A percentile compares a stretch with the other conserved stretches of the same genome.
Evolutionary conservation across 176 grass and related monocot species (phyloP).

Genomic region (Chloris gayana): DNA sequence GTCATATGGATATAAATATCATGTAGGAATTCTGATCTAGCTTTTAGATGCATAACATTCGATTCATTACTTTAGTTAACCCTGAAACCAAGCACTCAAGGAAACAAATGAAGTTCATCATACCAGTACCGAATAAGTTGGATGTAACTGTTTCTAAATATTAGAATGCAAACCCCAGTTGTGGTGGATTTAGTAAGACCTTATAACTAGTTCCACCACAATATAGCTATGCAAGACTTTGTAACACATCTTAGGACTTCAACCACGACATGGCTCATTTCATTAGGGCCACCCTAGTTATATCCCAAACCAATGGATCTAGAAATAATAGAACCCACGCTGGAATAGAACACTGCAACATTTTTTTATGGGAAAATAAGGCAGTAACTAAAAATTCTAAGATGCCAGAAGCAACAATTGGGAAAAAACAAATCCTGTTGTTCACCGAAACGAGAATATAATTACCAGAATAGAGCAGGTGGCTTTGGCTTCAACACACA

Average conservation of each 20-base stretch:
- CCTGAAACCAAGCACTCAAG: background rate
- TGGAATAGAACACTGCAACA: background rate
- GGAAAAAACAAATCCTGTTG: background rate
- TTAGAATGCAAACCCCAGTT: background rate
- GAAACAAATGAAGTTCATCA: background rate
- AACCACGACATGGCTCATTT: background rate
- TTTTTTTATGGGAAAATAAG: background rate
- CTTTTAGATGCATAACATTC: background rate
- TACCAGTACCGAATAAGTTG: background rate
- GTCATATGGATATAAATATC: background rate
- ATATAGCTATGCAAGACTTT: background rate
- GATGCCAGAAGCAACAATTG: background rate
- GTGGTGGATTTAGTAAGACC: background rate
- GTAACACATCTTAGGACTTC: background rate
- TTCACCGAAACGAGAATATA: background rate
- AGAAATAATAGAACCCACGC: no score
- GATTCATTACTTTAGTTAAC: background rate
- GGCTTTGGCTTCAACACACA: background rate
- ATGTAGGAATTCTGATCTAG: background rate
- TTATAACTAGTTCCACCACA: background rate
- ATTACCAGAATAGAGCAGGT: slow-evolving; percentile 35
- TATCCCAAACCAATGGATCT: background rate
- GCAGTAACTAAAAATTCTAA: background rate
- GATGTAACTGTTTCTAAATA: background rate
- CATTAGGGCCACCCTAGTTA: background rate